Conservation (phyloP, 2,329 filamentous ascomycete genomes). For the Fusarium aywerte region DNA sequence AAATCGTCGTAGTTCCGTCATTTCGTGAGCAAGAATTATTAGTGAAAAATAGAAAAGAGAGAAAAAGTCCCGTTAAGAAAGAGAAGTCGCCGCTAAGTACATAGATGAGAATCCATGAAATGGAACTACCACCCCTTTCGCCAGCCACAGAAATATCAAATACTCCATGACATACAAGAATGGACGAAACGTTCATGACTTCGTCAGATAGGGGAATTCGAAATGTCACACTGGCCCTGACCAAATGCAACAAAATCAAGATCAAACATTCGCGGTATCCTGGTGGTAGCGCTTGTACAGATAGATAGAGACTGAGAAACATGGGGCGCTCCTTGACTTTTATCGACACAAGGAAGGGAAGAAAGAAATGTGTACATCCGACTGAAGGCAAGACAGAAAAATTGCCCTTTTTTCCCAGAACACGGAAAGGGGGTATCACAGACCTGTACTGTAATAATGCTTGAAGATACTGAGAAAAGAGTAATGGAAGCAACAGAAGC, state of each 20-base stretch:
- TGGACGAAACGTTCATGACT: constrained; percentile 44
- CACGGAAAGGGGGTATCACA: constrained; percentile 35
- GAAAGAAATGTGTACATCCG: constrained; percentile 43
- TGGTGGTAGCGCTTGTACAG: constrained; percentile 45
- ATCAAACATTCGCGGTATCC: constrained; percentile 46
- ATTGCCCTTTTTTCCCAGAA: constrained; percentile 28
- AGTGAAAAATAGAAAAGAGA: constrained; percentile 31
- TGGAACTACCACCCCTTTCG: constrained; percentile 38
- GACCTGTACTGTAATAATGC: constrained; percentile 36
- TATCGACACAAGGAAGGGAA: constrained; percentile 45
- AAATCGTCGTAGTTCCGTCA: constrained; percentile 23
- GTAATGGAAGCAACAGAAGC: constrained; percentile 41
- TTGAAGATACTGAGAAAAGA: constrained; percentile 39
- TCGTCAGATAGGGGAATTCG: constrained; percentile 41
- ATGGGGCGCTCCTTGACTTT: constrained; percentile 44
- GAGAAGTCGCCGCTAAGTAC: constrained; percentile 44
- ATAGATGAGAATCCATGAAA: constrained; percentile 41
- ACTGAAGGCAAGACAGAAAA: constrained; percentile 47
- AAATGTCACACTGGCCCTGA: constrained; percentile 43
- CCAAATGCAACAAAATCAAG: constrained; percentile 41
- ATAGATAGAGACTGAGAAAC: constrained; percentile 41
- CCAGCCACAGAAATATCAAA: constrained; percentile 43
- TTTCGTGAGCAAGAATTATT: constrained; percentile 33
- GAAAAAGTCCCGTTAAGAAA: constrained; percentile 38
- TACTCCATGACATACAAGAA: constrained; percentile 41